Conservation (phyloP, 2,329 filamentous ascomycete genomes). For the Colletotrichum godetiae region DNA sequence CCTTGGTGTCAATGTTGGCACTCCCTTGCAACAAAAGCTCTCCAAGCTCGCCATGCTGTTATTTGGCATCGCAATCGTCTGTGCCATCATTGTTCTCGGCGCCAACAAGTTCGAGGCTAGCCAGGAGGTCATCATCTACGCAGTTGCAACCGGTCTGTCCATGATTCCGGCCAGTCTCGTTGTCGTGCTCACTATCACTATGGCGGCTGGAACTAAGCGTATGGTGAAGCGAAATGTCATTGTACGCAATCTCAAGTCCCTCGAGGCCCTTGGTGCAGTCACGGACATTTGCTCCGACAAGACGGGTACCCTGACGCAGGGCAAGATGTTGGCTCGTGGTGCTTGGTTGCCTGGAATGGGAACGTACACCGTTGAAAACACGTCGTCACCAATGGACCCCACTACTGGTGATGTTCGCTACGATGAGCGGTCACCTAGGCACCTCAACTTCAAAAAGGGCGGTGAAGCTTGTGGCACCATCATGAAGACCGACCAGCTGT, state of each 20-base stretch:
- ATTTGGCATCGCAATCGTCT: conserved; percentile 74
- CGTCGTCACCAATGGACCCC: conserved; percentile 68
- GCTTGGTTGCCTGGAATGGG: conserved; percentile 69
- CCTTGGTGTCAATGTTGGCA: conserved; percentile 75
- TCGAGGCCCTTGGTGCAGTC: conserved; percentile 67
- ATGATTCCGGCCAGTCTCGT: conserved; percentile 64
- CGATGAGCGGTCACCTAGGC: conserved; percentile 39
- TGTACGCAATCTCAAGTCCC: conserved; percentile 61
- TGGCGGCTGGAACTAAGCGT: conserved; percentile 63
- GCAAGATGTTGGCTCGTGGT: conserved; percentile 72
- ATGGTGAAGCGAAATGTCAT: conserved; percentile 66
- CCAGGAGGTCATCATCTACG: conserved; percentile 69
- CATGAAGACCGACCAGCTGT: conserved; percentile 46
- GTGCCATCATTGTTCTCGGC: conserved; percentile 75
- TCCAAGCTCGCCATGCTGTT: conserved; percentile 75
- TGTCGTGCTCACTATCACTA: conserved; percentile 69
- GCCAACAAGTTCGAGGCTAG: conserved; percentile 68
- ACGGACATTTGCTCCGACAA: conserved; percentile 63
- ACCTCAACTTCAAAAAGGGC: conserved; percentile 28
- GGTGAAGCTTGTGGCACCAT: conserved; percentile 40
- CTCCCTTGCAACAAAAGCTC: conserved; percentile 75
- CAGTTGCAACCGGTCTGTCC: conserved; percentile 58
- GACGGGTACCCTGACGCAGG: conserved; percentile 71
- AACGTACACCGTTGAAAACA: conserved; percentile 67
- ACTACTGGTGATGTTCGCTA: conserved; percentile 59